A percentile compares a stretch with the other conserved stretches of the same genome.
phyloP scores from a whole-genome alignment of 345 rosid species.

The Cardamine resedifolia region DNA sequence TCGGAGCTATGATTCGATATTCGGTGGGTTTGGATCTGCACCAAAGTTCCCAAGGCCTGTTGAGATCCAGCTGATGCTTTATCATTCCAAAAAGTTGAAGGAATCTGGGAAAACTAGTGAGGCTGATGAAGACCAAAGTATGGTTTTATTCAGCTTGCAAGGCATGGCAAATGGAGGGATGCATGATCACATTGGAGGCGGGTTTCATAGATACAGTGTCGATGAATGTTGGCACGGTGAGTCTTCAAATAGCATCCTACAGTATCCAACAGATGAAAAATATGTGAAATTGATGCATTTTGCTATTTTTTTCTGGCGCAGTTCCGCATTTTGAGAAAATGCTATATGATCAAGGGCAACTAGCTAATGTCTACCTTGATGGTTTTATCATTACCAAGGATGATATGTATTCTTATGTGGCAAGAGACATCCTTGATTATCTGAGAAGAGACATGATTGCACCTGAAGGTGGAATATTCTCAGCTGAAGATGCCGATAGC shows the following conservation, averaged over 20 bases:
- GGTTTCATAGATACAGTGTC: slow-evolving; percentile 94
- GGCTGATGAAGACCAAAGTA: slow-evolving; percentile 48
- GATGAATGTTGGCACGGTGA: slow-evolving; percentile 96
- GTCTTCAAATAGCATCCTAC: slow-evolving; percentile 28
- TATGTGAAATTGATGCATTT: not conserved
- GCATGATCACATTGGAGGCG: slow-evolving; percentile 96
- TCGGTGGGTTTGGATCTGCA: slow-evolving; percentile 92
- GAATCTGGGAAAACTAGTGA: slow-evolving; percentile 50
- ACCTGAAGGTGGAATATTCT: slow-evolving; percentile 72
- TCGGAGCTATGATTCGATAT: slow-evolving; percentile 60
- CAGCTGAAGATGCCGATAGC: slow-evolving; percentile 97
- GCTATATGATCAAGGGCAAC: slow-evolving; percentile 93
- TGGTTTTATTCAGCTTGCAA: slow-evolving; percentile 79
- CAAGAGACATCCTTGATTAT: slow-evolving; percentile 80
- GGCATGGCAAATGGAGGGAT: slow-evolving; percentile 94
- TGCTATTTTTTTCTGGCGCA: slow-evolving; percentile 36
- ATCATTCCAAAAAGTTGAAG: slow-evolving; percentile 64
- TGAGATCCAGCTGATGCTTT: slow-evolving; percentile 89
- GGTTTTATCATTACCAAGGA: slow-evolving; percentile 70
- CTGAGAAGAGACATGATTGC: slow-evolving; percentile 94
- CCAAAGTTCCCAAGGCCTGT: slow-evolving; percentile 99
- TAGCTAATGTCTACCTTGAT: slow-evolving; percentile 75
- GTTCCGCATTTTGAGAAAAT: slow-evolving; percentile 99
- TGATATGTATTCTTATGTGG: slow-evolving; percentile 55
- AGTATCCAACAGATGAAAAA: not conserved